Percentiles rank a stretch among this genome's conserved stretches.
These are phyloP conservation scores for Avena insularis DNA, from an alignment of 176 grass and related monocot genomes.

Conservation along the genomic window DNA sequence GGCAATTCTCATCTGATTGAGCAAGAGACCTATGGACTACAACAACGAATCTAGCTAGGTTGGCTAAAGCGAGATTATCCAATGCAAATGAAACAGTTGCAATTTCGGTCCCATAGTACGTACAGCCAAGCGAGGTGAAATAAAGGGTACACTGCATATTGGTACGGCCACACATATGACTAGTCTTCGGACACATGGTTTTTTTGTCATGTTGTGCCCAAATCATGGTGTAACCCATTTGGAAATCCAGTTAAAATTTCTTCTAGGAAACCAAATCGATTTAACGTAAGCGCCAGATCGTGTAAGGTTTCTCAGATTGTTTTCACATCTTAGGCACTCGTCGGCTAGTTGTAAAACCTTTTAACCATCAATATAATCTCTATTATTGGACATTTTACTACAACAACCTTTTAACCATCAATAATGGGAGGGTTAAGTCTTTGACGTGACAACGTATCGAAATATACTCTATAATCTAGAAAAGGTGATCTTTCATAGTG, in stretches of 20 bases:
- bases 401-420: background rate
- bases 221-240: background rate
- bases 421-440: background rate
- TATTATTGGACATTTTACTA: constrained; percentile 8
- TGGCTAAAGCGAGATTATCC: constrained; percentile 8
- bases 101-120: background rate
- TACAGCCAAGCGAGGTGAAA: background rate
- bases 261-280: too few relatives aligned
- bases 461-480: constrained; percentile 18
- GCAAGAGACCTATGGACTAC: constrained; percentile 31
- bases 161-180: constrained; percentile 28
- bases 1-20: constrained; percentile 38
- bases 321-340: background rate
- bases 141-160: constrained; percentile 26
- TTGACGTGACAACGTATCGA: constrained; percentile 44
- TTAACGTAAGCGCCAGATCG: background rate
- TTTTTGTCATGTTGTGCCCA: background rate
- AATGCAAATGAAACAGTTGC: constrained; percentile 12
- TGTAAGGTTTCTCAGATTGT: background rate
- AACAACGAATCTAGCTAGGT: constrained; percentile 12
- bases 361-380: constrained; percentile 4
- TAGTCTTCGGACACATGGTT: background rate
- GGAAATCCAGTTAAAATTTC: background rate
- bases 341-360: background rate
- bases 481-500: constrained; percentile 22